Evolutionary conservation across 2,329 filamentous ascomycete genomes (phyloP).

Genomic region (Aspergillus sp.): DNA sequence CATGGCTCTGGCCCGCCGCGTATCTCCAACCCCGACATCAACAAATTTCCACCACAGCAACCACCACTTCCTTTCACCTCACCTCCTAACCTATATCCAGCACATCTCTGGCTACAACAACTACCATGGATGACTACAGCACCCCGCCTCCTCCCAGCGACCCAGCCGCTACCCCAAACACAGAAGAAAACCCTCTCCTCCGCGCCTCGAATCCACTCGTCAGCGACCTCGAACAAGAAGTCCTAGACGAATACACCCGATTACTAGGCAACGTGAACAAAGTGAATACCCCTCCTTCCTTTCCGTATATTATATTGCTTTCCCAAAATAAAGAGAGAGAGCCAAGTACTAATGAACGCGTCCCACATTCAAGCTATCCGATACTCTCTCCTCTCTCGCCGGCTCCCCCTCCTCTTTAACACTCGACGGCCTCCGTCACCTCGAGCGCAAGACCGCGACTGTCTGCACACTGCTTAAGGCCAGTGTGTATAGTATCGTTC

Average conservation of each 20-base stretch:
- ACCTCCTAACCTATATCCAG: background rate
- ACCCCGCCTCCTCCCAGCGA: constrained; percentile 6
- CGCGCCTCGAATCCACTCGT: constrained; percentile 39
- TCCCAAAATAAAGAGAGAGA: no score
- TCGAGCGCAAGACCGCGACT: constrained; percentile 89
- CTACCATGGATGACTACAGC: constrained; percentile 3
- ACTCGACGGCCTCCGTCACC: constrained; percentile 67
- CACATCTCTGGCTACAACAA: background rate
- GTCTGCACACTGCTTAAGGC: constrained; percentile 96
- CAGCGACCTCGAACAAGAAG: constrained; percentile 79
- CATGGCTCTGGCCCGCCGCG: background rate
- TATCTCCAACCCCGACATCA: background rate
- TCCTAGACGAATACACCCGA: constrained; percentile 86
- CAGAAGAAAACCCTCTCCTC: constrained; percentile 29
- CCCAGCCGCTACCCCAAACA: constrained; percentile 10
- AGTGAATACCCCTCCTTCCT: constrained; percentile 39
- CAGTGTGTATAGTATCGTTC: constrained; percentile 94
- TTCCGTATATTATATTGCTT: no score
- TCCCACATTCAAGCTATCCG: constrained; percentile 20
- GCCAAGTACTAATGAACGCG: background rate
- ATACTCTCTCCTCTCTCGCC: constrained; percentile 48
- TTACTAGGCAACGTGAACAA: constrained; percentile 86
- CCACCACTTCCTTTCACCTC: constrained; percentile 1
- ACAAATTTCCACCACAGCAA: background rate
- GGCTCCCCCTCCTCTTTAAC: constrained; percentile 65